Conservation (phyloP, 106 monocot species). For the Phalaenopsis equestris region DNA sequence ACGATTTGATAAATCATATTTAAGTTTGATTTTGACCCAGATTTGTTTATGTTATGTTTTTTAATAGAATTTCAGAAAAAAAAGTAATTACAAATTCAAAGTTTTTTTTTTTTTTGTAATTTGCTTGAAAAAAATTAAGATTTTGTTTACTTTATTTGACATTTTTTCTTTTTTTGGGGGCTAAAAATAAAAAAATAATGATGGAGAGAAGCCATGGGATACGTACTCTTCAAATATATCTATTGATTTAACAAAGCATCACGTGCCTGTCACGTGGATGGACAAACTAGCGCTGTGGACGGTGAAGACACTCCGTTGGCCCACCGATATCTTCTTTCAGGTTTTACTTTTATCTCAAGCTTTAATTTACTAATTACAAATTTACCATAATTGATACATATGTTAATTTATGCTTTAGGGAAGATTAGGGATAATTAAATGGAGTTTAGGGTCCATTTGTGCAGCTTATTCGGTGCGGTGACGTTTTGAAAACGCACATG, state of each 20-base stretch:
- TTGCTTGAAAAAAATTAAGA: neutral
- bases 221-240: conserved; percentile 32
- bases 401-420: too few relatives aligned
- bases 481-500: too few relatives aligned
- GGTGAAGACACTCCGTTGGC: conserved; percentile 48
- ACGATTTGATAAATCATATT: too few relatives aligned
- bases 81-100: neutral
- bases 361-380: neutral
- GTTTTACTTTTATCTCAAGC: conserved; percentile 1
- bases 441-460: too few relatives aligned
- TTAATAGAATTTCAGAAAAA: neutral
- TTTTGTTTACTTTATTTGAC: neutral
- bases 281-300: conserved; percentile 56
- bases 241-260: conserved; percentile 57
- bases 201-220: conserved; percentile 39
- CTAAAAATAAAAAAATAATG: too few relatives aligned
- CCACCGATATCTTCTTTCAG: conserved; percentile 70
- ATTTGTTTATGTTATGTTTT: neutral
- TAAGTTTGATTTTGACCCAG: neutral
- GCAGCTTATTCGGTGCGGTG: too few relatives aligned
- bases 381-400: too few relatives aligned
- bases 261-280: conserved; percentile 38
- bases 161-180: too few relatives aligned
- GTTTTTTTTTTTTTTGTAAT: neutral
- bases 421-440: too few relatives aligned